Evolutionary conservation across 2,329 filamentous ascomycete species (phyloP), one percentile per base, ranked within the genome.

Genomic region (Dothistroma pini): DNA sequence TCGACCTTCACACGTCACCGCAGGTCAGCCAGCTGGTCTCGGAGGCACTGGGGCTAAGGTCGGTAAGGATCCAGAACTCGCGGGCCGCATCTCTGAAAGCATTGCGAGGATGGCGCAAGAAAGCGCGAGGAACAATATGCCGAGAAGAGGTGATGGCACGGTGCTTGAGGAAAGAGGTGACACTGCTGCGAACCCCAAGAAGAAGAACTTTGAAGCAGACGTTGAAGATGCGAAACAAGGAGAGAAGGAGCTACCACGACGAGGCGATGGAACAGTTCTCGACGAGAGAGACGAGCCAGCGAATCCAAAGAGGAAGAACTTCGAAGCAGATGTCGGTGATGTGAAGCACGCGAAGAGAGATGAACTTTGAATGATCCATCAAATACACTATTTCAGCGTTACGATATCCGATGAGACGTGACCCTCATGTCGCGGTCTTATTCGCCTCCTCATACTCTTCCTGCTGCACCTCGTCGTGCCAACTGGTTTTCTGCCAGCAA

Each of bases 241-340:
- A 49, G 61, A 64, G 16, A 61, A 69, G 51, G 64, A 61, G 22
- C 54, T 19, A 73, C 71, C 25, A 63, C 66, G 59, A 58, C 67
- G 66, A 59, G 79, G 78, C 0, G 79, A 80, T 63, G 79, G 81
- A 31, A 77, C 77, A 3, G 70, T 80, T 56, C 63, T 76, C 60
- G 70, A 79, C 62, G 70, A 68, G 49, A 58, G 66, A 9, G 73
- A 69, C 66, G 74, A 68, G 66, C 75, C 71, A 32, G 68, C 72
- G 29, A 86, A 86, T 72, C 82, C 83, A 8, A 85, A 82, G 77
- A 86, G 86, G 76, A 81, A 83, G 74, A 81, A 83, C 75, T 84
- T 83, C 78, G 83, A 86, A 19, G 41, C 16, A 19, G 41, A 44
- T 19, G 41, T 19, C n/a, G 41, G 8, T 5, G 41, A 44, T 14